Evolutionary conservation across 768 basidiomycete species (phyloP).

Genomic region (Leccinum uliginosum): DNA sequence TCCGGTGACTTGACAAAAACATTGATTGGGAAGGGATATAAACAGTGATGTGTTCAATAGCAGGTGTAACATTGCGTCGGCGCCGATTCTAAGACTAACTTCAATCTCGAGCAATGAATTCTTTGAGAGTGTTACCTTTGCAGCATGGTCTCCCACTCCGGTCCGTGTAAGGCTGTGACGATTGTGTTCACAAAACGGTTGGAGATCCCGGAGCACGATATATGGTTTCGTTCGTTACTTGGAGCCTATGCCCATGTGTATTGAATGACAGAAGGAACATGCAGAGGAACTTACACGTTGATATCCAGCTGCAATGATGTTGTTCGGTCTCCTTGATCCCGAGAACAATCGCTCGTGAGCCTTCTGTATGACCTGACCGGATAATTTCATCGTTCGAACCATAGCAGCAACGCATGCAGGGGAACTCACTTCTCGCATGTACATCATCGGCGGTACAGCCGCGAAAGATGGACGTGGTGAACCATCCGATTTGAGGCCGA

Average conservation of each 20-base stretch:
- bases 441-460: slow-evolving; percentile 38
- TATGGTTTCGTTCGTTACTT: slow-evolving; percentile 36
- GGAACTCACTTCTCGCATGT: slow-evolving; percentile 50
- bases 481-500: slow-evolving; percentile 35
- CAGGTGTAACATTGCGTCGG: slow-evolving; percentile 71
- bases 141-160: slow-evolving; percentile 64
- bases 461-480: slow-evolving; percentile 23
- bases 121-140: slow-evolving; percentile 41
- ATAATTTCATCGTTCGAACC: neutral
- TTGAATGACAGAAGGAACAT: neutral
- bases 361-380: slow-evolving; percentile 52
- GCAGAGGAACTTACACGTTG: slow-evolving; percentile 39
- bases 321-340: slow-evolving; percentile 36
- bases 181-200: slow-evolving; percentile 72
- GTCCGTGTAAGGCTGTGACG: slow-evolving; percentile 58
- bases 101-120: neutral
- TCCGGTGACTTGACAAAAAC: slow-evolving; percentile 81
- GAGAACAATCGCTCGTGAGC: slow-evolving; percentile 55
- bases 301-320: slow-evolving; percentile 68
- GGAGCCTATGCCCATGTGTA: slow-evolving; percentile 12
- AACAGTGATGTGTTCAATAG: slow-evolving; percentile 75
- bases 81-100: slow-evolving; percentile 56
- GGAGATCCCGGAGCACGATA: slow-evolving; percentile 41
- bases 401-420: neutral
- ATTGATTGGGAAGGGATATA: slow-evolving; percentile 73